Base-by-base conservation (phyloP, 163 green algal species). In the Trebouxiophyceae sp. region DNA sequence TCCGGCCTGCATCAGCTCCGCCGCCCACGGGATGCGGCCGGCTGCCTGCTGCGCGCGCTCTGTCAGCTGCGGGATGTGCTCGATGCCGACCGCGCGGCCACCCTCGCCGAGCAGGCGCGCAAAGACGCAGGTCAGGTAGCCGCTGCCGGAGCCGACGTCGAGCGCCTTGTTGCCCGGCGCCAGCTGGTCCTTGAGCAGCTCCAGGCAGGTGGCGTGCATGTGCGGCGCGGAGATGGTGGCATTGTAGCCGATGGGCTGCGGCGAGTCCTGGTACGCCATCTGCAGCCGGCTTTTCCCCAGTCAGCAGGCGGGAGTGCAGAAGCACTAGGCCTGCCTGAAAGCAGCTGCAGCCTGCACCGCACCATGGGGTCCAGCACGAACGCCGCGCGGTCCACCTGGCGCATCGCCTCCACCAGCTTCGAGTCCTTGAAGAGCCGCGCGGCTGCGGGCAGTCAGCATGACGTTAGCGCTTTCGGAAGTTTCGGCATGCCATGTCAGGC, bases 141-240 rank as follows among this genome's bases (percentile, higher is more conserved):
- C 82, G 63, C 34, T 33, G 33, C 57, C 83, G 59, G 73, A 80
- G 0, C 85, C 85, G 5, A 92, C 80, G 45, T 92, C 86, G 34
- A 92, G 70, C 28, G 81, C 78, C 47, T 57, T 57, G 47, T 28
- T 80, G 19, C 83, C 83, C 0, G 77, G 72, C 0, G n/a, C n/a
- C 20, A 87, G 67, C 58, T 86, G 70, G 0, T 45, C 24, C 31
- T 70, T 66, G 61, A 92, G 70, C 54, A 92, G 71, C 66, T 93
- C 82, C 67, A 93, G 65, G 45, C 70, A 84, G 19, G 76, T 76
- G 30, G 80, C 86, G 65, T 93, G 86, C 82, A 93, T 90, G 72
- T 90, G 84, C 2, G 86, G 86, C 0, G 86, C 86, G 7, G 66
- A 81, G 70, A 93, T 92, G 67, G 81, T 92, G 66, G 0, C 86